Evolutionary conservation across 306 rosid genomes (phyloP), one percentile per base, ranked within the genome.

Genomic region (Medicago ruthenica): DNA sequence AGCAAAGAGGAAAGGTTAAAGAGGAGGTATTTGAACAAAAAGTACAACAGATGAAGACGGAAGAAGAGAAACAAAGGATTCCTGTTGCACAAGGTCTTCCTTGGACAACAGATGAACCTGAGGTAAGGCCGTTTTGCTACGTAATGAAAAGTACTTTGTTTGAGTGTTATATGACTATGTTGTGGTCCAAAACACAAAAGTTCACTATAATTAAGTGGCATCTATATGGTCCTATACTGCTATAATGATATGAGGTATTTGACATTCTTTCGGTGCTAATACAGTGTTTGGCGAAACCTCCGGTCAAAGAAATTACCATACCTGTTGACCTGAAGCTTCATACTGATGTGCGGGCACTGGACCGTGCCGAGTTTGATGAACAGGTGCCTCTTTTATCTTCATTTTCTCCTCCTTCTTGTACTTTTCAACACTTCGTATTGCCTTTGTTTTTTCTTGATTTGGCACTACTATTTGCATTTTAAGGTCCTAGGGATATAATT

Each of bases 21-120:
- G 97, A 87, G 66, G 97, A 96, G 80, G 98, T 85, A 74, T 87
- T 96, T 66, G 21, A 68, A 48, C 92, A 96, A 86, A 96, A 88
- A 80, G 22, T 87, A 13, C 93, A 90, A 44, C 97, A 90, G 61
- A 82, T 88, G 78, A 51, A 83, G 83, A 79, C 60, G 8, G 97
- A 87, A 85, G 97, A 92, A 76, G 98, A 90, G 80, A 90, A 80
- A 67, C 90, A 84, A 36, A 79, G 98, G 81, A 88, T 96, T 61
- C 99, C 98, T 4, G 21, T 90, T 53, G 99, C 99, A 47, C 99
- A 92, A 70, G 99, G 99, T 59, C 97, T 96, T 79, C 99, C 99
- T 31, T 92, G 92, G 96, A 96, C 99, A 68, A 96, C 96, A 17
- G 97, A 96, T 82, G 98, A 92, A 82, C 99, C 99, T 17, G 97